Percentiles rank a stretch among this genome's conserved stretches.
Conservation (phyloP, 2,329 filamentous ascomycete genomes). For the Neofusicoccum cordaticola region DNA sequence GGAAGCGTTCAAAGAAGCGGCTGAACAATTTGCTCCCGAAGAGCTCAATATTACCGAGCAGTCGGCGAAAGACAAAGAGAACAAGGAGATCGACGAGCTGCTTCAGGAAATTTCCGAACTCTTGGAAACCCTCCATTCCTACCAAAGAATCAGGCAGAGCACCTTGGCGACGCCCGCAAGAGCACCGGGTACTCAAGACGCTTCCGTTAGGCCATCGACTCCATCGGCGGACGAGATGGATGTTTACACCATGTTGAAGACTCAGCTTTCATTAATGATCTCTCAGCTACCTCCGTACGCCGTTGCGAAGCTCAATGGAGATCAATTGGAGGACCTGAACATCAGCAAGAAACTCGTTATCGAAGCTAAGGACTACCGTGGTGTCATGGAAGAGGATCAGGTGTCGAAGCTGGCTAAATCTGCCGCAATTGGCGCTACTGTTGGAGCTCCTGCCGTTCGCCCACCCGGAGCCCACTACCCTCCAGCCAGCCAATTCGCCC, state of each 20-base stretch:
- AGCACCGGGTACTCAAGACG: constrained; percentile 2
- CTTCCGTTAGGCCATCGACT: constrained; percentile 50
- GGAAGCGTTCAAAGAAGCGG: constrained; percentile 36
- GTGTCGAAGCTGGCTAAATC: constrained; percentile 43
- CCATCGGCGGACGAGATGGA: constrained; percentile 60
- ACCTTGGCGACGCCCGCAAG: constrained; percentile 50
- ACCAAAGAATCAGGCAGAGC: constrained; percentile 75
- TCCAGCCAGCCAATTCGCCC: constrained; percentile 31
- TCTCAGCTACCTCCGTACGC: constrained; percentile 77
- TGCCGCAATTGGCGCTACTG: constrained; percentile 31
- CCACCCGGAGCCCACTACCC: constrained; percentile 20
- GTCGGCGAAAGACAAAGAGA: constrained; percentile 31
- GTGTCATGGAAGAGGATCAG: constrained; percentile 82
- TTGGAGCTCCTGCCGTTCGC: constrained; percentile 28
- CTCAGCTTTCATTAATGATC: constrained; percentile 71
- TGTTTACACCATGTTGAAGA: constrained; percentile 70
- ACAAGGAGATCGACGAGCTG: constrained; percentile 63
- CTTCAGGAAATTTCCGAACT: constrained; percentile 72
- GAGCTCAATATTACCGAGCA: constrained; percentile 26
- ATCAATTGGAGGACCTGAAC: constrained; percentile 77
- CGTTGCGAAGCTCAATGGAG: constrained; percentile 80
- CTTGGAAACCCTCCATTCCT: constrained; percentile 72
- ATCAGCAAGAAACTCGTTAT: constrained; percentile 77
- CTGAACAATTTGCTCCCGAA: constrained; percentile 36
- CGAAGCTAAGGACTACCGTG: constrained; percentile 69